phyloP scores from a whole-genome alignment of 176 grass and related monocot genomes.

The Aegilops bicornis region DNA sequence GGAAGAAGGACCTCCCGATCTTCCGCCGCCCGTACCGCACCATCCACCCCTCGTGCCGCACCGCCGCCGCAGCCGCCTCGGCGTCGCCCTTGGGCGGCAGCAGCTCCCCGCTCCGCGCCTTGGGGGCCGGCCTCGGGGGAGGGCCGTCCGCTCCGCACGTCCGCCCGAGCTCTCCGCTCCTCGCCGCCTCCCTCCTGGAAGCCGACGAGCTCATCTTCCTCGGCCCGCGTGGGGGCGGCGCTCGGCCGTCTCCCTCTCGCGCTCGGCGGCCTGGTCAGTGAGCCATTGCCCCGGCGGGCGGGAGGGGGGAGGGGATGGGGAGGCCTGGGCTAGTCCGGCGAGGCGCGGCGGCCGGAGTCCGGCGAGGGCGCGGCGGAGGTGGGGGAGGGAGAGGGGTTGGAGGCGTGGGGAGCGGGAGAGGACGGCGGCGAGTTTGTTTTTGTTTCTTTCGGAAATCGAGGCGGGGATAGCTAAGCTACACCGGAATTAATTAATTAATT shows the following conservation, averaged over 20 bases:
- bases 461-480: not conserved
- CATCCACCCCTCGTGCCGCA: conserved; percentile 77
- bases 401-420: not conserved
- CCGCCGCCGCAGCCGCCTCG: not conserved
- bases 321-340: not conserved
- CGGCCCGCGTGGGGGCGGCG: too few species aligned
- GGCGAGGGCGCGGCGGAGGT: conserved; percentile 33
- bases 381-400: not conserved
- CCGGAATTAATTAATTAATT: conserved; percentile 15
- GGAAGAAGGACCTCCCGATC: conserved; percentile 82
- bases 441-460: not conserved
- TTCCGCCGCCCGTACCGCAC: conserved; percentile 81
- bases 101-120: conserved; percentile 37
- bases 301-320: not conserved
- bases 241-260: too few species aligned
- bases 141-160: not conserved
- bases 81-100: not conserved
- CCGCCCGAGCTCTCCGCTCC: conserved; percentile 18
- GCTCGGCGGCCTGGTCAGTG: conserved; percentile 16
- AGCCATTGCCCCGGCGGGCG: not conserved
- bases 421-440: conserved; percentile 1
- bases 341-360: conserved; percentile 19
- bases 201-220: conserved; percentile 30
- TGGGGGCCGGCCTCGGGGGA: conserved; percentile 7
- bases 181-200: conserved; percentile 31